Evolutionary conservation across 176 grass and related monocot genomes (phyloP).

Genomic region (Phoenix dactylifera): DNA sequence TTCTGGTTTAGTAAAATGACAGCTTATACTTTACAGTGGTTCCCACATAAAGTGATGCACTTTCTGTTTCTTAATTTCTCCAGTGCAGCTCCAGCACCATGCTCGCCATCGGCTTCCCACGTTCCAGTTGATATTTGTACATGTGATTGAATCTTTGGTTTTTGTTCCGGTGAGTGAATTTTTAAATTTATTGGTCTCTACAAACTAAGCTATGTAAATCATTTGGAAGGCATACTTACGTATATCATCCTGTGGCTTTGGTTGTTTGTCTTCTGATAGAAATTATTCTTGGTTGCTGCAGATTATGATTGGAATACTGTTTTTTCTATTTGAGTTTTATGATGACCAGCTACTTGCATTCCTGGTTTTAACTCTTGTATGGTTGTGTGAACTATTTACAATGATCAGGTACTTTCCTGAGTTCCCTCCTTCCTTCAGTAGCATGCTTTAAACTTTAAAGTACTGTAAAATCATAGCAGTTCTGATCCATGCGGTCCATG

Average conservation of each 20-base stretch:
- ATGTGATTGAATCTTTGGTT: conserved; percentile 97
- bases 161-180: conserved; percentile 81
- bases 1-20: background rate
- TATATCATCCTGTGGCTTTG: conserved; percentile 11
- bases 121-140: conserved; percentile 96
- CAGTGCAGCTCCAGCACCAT: conserved; percentile 99
- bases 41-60: background rate
- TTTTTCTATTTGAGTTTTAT: conserved; percentile 98
- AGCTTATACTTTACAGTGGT: background rate
- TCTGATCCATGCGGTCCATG: too few relatives aligned
- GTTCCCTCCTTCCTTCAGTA: background rate
- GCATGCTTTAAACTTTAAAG: too few relatives aligned
- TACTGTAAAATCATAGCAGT: too few relatives aligned
- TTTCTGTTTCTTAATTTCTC: conserved; percentile 33
- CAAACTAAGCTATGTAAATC: too few relatives aligned
- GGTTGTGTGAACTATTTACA: conserved; percentile 95
- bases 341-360: conserved; percentile 94
- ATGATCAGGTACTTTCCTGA: conserved; percentile 75
- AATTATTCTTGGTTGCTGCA: conserved; percentile 33
- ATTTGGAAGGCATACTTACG: background rate
- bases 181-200: too few relatives aligned
- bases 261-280: conserved; percentile 15
- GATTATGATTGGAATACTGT: conserved; percentile 99
- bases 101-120: conserved; percentile 87
- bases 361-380: conserved; percentile 93